These are phyloP conservation scores for Penicillium paradoxum DNA, from an alignment of 495 filamentous ascomycete genomes.

Conservation along the genomic window DNA sequence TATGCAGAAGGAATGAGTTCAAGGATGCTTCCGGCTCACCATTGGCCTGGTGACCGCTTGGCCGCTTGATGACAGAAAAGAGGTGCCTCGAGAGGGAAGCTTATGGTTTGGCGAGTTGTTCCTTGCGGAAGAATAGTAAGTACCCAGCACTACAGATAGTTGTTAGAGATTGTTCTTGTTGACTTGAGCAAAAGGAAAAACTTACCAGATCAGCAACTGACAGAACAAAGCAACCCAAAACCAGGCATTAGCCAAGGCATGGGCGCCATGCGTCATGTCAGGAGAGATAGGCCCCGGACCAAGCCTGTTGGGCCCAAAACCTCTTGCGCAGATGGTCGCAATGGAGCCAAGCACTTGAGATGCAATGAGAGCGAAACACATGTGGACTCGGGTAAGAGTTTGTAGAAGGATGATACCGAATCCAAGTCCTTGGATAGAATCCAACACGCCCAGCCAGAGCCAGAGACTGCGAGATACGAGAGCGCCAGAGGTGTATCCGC, in stretches of 20 bases:
- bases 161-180: conserved; percentile 3
- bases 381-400: conserved; percentile 44
- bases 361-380: conserved; percentile 46
- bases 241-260: conserved; percentile 49
- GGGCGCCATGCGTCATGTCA: conserved; percentile 33
- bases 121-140: conserved; percentile 65
- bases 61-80: background rate
- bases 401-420: conserved; percentile 49
- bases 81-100: background rate
- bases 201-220: conserved; percentile 57
- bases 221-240: conserved; percentile 63
- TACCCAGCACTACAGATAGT: conserved; percentile 47
- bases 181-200: background rate
- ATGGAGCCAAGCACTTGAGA: conserved; percentile 48
- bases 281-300: conserved; percentile 44
- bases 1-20: conserved; percentile 2
- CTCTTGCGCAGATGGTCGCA: conserved; percentile 45
- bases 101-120: conserved; percentile 61
- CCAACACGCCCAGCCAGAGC: conserved; percentile 48
- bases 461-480: conserved; percentile 44
- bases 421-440: conserved; percentile 46
- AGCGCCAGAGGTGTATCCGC: conserved; percentile 34
- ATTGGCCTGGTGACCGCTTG: background rate
- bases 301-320: conserved; percentile 40
- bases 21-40: conserved; percentile 2